Evolutionary conservation across 2,329 filamentous ascomycete genomes (phyloP).

Genomic region (Lachnum nothofagi): DNA sequence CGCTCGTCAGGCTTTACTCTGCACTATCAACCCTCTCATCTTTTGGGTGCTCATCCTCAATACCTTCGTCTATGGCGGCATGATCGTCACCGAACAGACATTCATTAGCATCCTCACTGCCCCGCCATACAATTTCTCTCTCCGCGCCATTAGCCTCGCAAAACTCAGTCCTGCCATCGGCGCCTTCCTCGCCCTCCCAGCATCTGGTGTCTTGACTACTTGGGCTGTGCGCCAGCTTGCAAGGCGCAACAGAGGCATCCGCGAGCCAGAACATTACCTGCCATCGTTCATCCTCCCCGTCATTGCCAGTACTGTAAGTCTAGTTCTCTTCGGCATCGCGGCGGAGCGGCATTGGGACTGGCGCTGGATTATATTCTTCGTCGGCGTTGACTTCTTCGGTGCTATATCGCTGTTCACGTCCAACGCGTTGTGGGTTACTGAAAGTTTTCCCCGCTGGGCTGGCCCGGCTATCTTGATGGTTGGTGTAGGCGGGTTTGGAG

Average conservation of each 20-base stretch:
- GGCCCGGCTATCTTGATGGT: slow-evolving; percentile 1
- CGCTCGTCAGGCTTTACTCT: slow-evolving; percentile 3
- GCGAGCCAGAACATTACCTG: slow-evolving; percentile 2
- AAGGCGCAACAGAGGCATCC: not conserved
- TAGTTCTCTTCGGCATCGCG: not conserved
- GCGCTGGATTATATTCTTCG: not conserved
- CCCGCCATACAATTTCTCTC: slow-evolving; percentile 46
- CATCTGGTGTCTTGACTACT: slow-evolving; percentile 1
- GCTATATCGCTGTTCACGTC: not conserved
- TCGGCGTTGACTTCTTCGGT: slow-evolving; percentile 2
- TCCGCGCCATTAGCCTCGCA: slow-evolving; percentile 51
- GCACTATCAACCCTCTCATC: slow-evolving; percentile 59
- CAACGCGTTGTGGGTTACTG: not conserved
- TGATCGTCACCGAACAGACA: slow-evolving; percentile 1
- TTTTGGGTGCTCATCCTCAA: slow-evolving; percentile 31
- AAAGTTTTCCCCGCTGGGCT: slow-evolving; percentile 3
- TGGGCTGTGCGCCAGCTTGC: not conserved
- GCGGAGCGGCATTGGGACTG: not conserved
- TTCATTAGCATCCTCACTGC: not conserved
- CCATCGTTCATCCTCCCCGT: slow-evolving; percentile 3
- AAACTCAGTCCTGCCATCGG: slow-evolving; percentile 30
- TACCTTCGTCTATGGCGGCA: slow-evolving; percentile 13
- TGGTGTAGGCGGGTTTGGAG: not conserved
- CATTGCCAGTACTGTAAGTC: not conserved
- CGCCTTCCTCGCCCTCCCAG: not conserved